These are phyloP conservation scores for Cadophora sp. DNA, from an alignment of 2,329 filamentous ascomycete species.

Conservation along the genomic window DNA sequence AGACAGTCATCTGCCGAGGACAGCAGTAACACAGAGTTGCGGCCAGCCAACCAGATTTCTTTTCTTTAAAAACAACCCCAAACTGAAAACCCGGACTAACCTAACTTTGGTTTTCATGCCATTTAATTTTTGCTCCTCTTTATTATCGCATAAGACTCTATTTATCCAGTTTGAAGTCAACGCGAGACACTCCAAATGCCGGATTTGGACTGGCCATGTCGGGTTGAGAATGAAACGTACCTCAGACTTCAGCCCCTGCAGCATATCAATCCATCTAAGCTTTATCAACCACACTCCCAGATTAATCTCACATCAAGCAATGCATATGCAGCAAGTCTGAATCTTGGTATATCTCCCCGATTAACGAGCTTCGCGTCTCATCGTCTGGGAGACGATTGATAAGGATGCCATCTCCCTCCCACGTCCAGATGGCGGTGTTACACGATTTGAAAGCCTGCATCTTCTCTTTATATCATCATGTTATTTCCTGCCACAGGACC, in stretches of 20 bases:
- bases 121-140: too few relatives aligned
- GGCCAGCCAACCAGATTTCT: too few relatives aligned
- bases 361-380: background rate
- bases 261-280: background rate
- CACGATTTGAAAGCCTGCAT: background rate
- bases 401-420: background rate
- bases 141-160: too few relatives aligned
- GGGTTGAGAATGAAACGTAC: background rate
- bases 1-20: too few relatives aligned
- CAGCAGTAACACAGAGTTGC: too few relatives aligned
- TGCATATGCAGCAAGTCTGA: background rate
- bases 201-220: too few relatives aligned
- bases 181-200: too few relatives aligned
- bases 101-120: too few relatives aligned
- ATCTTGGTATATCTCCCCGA: background rate
- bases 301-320: background rate
- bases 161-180: too few relatives aligned
- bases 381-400: background rate
- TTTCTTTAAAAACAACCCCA: too few relatives aligned
- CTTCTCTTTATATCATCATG: constrained; percentile 9
- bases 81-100: too few relatives aligned
- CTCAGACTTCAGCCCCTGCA: constrained; percentile 1
- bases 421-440: background rate
- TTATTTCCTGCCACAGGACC: background rate
- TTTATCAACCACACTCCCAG: background rate